Conservation (phyloP, 371 early-diverging fungal species). For the Mortierella sp. region DNA sequence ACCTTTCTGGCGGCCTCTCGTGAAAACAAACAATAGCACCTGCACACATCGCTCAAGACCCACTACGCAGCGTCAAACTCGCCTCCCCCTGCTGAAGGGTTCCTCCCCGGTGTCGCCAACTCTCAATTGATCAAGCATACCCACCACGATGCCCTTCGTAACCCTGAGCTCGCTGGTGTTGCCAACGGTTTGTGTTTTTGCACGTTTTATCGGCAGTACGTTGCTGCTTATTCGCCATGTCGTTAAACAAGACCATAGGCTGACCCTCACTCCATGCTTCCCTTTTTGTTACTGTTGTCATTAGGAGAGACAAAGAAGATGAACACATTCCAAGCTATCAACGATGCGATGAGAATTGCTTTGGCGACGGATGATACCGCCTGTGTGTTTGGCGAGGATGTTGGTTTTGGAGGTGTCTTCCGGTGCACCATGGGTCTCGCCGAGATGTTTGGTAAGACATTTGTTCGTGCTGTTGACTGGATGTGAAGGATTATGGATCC, state of each 20-base stretch:
- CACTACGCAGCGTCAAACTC: slow-evolving; percentile 34
- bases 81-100: slow-evolving; percentile 85
- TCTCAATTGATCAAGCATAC: slow-evolving; percentile 80
- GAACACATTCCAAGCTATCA: slow-evolving; percentile 96
- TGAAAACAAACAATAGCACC: slow-evolving; percentile 19
- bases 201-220: background rate
- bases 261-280: background rate
- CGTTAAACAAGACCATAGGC: background rate
- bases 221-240: background rate
- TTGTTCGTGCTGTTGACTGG: background rate
- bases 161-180: slow-evolving; percentile 80
- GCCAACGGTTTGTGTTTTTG: slow-evolving; percentile 61
- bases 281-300: background rate
- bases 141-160: slow-evolving; percentile 79
- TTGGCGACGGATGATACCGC: slow-evolving; percentile 92
- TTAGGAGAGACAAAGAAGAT: slow-evolving; percentile 88
- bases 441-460: slow-evolving; percentile 83
- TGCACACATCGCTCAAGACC: slow-evolving; percentile 49
- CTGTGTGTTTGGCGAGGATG: slow-evolving; percentile 98
- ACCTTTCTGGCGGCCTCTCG: too few relatives aligned
- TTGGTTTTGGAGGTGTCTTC: slow-evolving; percentile 98
- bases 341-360: slow-evolving; percentile 93
- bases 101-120: slow-evolving; percentile 82
- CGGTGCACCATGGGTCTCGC: slow-evolving; percentile 94
- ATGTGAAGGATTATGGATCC: background rate